Evolutionary conservation across 306 rosid genomes (phyloP).

Genomic region (Styphnolobium japonicum): DNA sequence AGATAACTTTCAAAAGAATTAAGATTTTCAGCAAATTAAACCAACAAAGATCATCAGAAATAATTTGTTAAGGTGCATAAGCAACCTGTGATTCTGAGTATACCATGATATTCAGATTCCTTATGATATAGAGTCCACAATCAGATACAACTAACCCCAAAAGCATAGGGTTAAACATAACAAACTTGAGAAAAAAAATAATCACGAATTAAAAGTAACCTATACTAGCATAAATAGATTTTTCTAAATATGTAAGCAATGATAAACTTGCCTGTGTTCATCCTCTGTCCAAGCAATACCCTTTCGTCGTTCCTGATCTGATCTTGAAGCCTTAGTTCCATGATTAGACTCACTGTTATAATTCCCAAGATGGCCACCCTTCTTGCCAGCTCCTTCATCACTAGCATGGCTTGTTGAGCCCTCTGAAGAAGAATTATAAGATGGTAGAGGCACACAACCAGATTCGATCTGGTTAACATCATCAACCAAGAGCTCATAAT

Average conservation of each 20-base stretch:
- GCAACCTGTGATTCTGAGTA: slow-evolving; percentile 15
- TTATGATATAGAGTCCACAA: slow-evolving; percentile 13
- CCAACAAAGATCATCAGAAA: slow-evolving; percentile 1
- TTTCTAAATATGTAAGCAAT: not conserved
- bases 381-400: slow-evolving; percentile 78
- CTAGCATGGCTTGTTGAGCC: slow-evolving; percentile 71
- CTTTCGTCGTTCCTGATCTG: slow-evolving; percentile 96
- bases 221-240: slow-evolving; percentile 3
- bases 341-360: slow-evolving; percentile 61
- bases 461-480: slow-evolving; percentile 81
- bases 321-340: slow-evolving; percentile 77
- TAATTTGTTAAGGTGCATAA: not conserved
- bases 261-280: slow-evolving; percentile 77
- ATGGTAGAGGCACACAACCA: slow-evolving; percentile 81
- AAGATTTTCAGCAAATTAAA: not conserved
- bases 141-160: slow-evolving; percentile 4
- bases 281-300: slow-evolving; percentile 99
- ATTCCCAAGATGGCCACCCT: slow-evolving; percentile 49
- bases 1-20: not conserved
- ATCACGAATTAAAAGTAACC: slow-evolving; percentile 8
- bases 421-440: slow-evolving; percentile 76
- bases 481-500: slow-evolving; percentile 77
- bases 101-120: slow-evolving; percentile 19
- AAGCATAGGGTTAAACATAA: slow-evolving; percentile 1
- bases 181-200: slow-evolving; percentile 3